A percentile compares a stretch with the other conserved stretches of the same genome.
Conservation (phyloP, 2,329 filamentous ascomycete species). For the Botrytis squamosa region DNA sequence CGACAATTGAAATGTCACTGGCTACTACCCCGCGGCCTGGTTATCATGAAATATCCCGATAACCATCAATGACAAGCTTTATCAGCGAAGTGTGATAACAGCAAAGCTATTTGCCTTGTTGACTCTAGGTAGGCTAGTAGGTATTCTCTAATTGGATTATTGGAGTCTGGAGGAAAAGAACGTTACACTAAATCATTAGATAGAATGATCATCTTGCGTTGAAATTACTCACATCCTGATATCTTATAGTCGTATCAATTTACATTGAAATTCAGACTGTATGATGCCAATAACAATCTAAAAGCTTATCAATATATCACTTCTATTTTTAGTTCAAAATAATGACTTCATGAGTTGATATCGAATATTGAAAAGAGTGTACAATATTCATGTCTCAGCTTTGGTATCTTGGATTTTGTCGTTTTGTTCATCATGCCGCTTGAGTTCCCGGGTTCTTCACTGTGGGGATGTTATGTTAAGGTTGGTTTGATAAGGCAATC, state of each 20-base stretch:
- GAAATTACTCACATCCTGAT: background rate
- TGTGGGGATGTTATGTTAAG: background rate
- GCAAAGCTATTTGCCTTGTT: background rate
- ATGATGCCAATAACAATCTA: background rate
- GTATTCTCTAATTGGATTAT: background rate
- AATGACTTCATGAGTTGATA: background rate
- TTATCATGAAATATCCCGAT: background rate
- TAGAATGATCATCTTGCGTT: background rate
- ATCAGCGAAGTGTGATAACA: conserved; percentile 7
- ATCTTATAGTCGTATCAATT: background rate
- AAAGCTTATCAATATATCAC: background rate
- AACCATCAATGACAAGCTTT: background rate
- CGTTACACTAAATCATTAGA: background rate
- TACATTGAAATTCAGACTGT: background rate
- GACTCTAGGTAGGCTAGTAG: too few relatives aligned
- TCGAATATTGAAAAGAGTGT: background rate
- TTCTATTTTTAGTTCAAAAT: background rate
- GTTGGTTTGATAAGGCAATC: background rate
- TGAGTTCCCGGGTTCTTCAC: background rate
- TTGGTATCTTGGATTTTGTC: background rate
- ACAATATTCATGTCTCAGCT: background rate
- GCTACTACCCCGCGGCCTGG: background rate
- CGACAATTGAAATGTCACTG: background rate
- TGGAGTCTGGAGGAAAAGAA: background rate
- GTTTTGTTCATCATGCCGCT: background rate